Evolutionary conservation across 768 basidiomycete species (phyloP).

Genomic region (Hygrocybe coccinea): DNA sequence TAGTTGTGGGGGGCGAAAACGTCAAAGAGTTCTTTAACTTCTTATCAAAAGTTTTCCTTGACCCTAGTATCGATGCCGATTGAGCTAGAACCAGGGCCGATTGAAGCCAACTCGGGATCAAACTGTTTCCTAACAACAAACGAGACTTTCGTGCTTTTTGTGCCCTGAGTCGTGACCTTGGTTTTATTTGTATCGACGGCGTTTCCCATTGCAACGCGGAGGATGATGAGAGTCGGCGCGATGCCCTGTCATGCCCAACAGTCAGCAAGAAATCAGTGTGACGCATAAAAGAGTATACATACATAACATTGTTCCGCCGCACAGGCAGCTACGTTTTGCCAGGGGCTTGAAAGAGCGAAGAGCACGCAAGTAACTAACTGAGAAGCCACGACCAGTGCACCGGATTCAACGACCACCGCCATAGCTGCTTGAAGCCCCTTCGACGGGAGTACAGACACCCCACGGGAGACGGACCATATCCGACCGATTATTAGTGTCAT

Average conservation of each 20-base stretch:
- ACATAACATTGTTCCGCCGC: background rate
- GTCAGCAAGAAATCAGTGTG: background rate
- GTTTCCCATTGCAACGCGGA: background rate
- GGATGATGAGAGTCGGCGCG: background rate
- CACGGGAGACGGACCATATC: background rate
- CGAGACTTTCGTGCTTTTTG: no score
- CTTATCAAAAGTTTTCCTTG: no score
- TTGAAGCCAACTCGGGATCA: no score
- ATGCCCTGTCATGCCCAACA: background rate
- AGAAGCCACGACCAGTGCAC: background rate
- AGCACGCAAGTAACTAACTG: background rate
- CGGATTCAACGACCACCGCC: background rate
- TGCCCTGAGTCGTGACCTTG: background rate
- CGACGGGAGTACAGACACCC: background rate
- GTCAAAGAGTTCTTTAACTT: no score
- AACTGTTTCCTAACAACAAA: no score
- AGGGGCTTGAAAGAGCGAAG: background rate
- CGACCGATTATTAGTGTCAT: background rate
- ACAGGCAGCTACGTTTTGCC: background rate
- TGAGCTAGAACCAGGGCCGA: no score
- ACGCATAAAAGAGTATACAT: background rate
- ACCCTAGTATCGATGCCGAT: no score
- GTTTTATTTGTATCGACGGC: background rate
- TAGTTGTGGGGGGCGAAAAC: no score
- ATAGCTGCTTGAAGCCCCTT: background rate